These are phyloP conservation scores for Westerdykella aurantiaca DNA, from an alignment of 2,329 filamentous ascomycete species.

Conservation along the genomic window DNA sequence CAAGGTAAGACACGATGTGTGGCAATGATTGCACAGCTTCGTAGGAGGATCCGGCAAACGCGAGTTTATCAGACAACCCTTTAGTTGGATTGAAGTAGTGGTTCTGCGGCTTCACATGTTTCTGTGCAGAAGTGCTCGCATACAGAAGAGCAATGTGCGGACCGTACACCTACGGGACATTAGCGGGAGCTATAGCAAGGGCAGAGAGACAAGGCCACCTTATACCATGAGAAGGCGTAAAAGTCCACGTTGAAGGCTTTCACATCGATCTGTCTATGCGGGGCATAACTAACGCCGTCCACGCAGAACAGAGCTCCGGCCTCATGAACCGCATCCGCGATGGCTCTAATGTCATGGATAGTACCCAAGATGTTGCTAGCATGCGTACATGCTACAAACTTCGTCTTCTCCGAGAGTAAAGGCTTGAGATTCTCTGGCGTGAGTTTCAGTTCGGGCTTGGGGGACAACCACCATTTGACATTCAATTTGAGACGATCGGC, in stretches of 20 bases:
- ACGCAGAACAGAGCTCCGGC: constrained; percentile 61
- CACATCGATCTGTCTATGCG: constrained; percentile 66
- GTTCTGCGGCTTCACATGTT: constrained; percentile 51
- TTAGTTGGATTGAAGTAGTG: constrained; percentile 62
- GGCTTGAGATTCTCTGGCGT: constrained; percentile 51
- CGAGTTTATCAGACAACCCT: constrained; percentile 61
- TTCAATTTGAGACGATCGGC: constrained; percentile 55
- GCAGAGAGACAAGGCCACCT: constrained; percentile 37
- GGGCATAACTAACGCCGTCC: constrained; percentile 71
- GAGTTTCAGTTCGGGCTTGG: constrained; percentile 52
- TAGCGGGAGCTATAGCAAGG: not conserved
- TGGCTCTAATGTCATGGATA: constrained; percentile 57
- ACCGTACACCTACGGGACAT: constrained; percentile 55
- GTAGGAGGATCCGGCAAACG: constrained; percentile 63
- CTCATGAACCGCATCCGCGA: constrained; percentile 48
- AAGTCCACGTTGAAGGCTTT: constrained; percentile 64
- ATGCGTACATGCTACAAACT: constrained; percentile 68
- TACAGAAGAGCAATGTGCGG: constrained; percentile 70
- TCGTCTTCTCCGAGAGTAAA: constrained; percentile 59
- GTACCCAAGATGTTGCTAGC: constrained; percentile 68
- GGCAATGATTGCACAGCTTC: constrained; percentile 62
- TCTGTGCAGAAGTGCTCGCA: constrained; percentile 52
- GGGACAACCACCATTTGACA: constrained; percentile 64
- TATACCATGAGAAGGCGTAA: constrained; percentile 78
- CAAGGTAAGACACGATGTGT: constrained; percentile 57